Percentiles rank a stretch among this genome's conserved stretches.
These are phyloP conservation scores for Barnettozyma botsteinii DNA, from an alignment of 805 yeast species.

Conservation along the genomic window DNA sequence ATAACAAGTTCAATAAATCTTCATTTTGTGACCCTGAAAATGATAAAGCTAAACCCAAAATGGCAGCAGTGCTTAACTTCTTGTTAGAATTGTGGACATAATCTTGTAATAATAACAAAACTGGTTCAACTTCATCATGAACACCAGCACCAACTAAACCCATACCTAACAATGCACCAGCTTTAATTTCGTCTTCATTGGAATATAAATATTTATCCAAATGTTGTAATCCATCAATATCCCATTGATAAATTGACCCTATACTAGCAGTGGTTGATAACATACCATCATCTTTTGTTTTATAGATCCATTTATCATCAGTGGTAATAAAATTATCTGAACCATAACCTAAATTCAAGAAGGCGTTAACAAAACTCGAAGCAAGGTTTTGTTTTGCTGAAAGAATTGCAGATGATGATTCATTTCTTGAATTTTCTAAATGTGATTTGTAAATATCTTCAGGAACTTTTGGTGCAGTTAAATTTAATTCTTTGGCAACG, in stretches of 20 bases:
- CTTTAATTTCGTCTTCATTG: constrained; percentile 79
- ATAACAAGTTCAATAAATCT: constrained; percentile 67
- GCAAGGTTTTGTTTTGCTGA: constrained; percentile 95
- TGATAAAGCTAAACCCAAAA: constrained; percentile 88
- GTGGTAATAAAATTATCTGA: constrained; percentile 74
- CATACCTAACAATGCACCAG: constrained; percentile 94
- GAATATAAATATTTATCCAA: constrained; percentile 86
- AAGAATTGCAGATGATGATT: constrained; percentile 46
- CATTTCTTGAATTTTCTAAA: constrained; percentile 56
- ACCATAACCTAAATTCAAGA: constrained; percentile 87
- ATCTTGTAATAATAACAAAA: constrained; percentile 79
- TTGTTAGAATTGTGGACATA: constrained; percentile 62
- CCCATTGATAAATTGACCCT: constrained; percentile 91
- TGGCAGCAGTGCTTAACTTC: constrained; percentile 70
- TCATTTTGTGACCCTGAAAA: constrained; percentile 92
- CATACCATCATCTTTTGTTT: constrained; percentile 90
- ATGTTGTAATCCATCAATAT: constrained; percentile 83
- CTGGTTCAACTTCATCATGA: constrained; percentile 93
- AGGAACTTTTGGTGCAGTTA: constrained; percentile 86
- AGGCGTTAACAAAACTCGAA: constrained; percentile 87
- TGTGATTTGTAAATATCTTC: constrained; percentile 93
- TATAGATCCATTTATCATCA: constrained; percentile 84
- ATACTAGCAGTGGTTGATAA: constrained; percentile 84
- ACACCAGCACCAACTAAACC: constrained; percentile 90
- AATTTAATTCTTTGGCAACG: constrained; percentile 79